Percentiles rank a stretch among this genome's conserved stretches.
Evolutionary conservation across 441 rosid species (phyloP).

Genomic region (Erysimum cheiri): DNA sequence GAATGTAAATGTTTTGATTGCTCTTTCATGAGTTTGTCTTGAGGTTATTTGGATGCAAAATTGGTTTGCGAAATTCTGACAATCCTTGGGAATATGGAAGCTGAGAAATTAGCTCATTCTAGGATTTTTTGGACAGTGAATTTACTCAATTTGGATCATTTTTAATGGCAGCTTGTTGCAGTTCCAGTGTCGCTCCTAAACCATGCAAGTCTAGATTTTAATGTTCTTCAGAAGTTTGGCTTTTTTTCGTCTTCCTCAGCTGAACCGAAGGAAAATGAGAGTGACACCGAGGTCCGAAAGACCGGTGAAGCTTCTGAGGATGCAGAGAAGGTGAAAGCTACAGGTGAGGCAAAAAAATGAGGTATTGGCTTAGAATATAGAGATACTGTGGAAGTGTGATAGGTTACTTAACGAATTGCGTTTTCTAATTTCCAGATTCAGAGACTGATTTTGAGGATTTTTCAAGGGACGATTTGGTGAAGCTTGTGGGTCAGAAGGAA

Average conservation of each 20-base stretch:
- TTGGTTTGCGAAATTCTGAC: neutral
- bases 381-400: constrained; percentile 45
- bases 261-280: constrained; percentile 59
- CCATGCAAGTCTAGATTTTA: constrained; percentile 44
- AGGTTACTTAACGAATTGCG: constrained; percentile 50
- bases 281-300: constrained; percentile 40
- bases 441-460: constrained; percentile 65
- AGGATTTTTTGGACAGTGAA: neutral
- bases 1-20: constrained; percentile 4
- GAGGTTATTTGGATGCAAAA: neutral
- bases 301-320: constrained; percentile 45
- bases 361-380: constrained; percentile 48
- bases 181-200: constrained; percentile 50
- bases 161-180: constrained; percentile 49
- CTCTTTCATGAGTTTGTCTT: neutral
- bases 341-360: constrained; percentile 51
- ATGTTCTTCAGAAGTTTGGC: constrained; percentile 63
- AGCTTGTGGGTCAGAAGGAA: constrained; percentile 77
- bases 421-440: constrained; percentile 59
- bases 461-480: constrained; percentile 73
- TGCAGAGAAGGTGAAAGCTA: constrained; percentile 39
- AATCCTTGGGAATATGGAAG: neutral
- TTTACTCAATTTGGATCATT: constrained; percentile 14
- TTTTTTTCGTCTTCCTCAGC: constrained; percentile 75
- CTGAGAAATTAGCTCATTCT: neutral